A percentile compares a stretch with the other conserved stretches of the same genome.
Evolutionary conservation across 257 asterid genomes (phyloP).

Genomic region (Nyctanthes arbortristis): DNA sequence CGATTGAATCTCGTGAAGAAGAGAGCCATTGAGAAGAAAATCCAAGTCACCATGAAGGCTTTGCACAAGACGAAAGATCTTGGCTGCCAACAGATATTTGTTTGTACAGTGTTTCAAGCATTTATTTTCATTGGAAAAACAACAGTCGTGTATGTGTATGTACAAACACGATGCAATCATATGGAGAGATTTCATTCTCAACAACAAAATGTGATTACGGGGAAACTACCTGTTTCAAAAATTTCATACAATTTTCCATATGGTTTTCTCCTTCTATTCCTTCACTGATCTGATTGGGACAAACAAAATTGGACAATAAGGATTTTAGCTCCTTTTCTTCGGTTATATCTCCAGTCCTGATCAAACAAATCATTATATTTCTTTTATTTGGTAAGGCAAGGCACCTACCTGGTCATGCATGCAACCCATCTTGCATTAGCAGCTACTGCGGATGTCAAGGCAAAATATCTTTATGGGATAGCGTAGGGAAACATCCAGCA

Average conservation of each 20-base stretch:
- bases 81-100: too few species aligned
- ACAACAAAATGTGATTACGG: slow-evolving; percentile 37
- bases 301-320: not conserved
- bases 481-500: not conserved
- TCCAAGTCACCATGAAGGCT: too few species aligned
- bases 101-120: slow-evolving; percentile 9
- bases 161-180: too few species aligned
- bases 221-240: slow-evolving; percentile 10
- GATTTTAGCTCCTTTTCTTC: not conserved
- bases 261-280: not conserved
- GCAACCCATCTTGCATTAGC: not conserved
- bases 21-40: too few species aligned
- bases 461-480: not conserved
- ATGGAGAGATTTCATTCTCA: slow-evolving; percentile 15
- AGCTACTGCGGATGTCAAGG: not conserved
- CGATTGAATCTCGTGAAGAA: too few species aligned
- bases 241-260: slow-evolving; percentile 16
- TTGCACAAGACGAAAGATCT: too few species aligned
- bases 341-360: not conserved
- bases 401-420: not conserved
- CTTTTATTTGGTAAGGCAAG: not conserved
- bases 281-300: not conserved
- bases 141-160: not conserved
- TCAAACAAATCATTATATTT: not conserved
- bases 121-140: not conserved